Percentiles rank a stretch among this genome's conserved stretches.
These are phyloP conservation scores for Sextonia rubra DNA, from an alignment of 164 flowering plant species.

Conservation along the genomic window DNA sequence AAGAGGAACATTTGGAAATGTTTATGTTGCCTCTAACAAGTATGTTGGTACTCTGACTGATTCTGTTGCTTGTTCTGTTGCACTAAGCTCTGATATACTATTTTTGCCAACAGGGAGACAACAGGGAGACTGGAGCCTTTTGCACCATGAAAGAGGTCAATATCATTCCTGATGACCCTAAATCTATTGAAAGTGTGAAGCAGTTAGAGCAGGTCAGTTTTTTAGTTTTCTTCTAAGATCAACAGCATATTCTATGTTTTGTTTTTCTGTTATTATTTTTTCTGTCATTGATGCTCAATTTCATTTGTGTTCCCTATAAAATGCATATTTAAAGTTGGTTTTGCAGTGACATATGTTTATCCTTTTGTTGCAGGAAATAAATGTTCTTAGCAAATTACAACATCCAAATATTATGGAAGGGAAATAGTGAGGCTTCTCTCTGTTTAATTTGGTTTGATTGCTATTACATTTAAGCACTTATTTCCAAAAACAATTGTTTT, in stretches of 20 bases:
- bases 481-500: not conserved
- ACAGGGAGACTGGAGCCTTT: conserved; percentile 79
- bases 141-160: conserved; percentile 99
- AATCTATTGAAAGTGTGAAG: conserved; percentile 73
- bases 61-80: conserved; percentile 5
- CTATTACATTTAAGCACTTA: not conserved
- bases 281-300: no score
- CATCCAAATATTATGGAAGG: conserved; percentile 97
- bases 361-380: conserved; percentile 66
- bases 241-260: not conserved
- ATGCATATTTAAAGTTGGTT: no score
- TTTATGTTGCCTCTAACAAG: conserved; percentile 79
- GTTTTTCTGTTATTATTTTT: no score
- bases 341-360: not conserved
- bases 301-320: not conserved
- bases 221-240: not conserved
- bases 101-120: conserved; percentile 43
- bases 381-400: conserved; percentile 75
- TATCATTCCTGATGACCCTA: conserved; percentile 75
- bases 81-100: not conserved
- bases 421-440: conserved; percentile 59
- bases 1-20: conserved; percentile 94
- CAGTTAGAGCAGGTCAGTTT: conserved; percentile 80
- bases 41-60: conserved; percentile 16
- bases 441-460: not conserved